Base-by-base conservation (phyloP, 164 flowering plant species). In the Vitis cinerea region DNA sequence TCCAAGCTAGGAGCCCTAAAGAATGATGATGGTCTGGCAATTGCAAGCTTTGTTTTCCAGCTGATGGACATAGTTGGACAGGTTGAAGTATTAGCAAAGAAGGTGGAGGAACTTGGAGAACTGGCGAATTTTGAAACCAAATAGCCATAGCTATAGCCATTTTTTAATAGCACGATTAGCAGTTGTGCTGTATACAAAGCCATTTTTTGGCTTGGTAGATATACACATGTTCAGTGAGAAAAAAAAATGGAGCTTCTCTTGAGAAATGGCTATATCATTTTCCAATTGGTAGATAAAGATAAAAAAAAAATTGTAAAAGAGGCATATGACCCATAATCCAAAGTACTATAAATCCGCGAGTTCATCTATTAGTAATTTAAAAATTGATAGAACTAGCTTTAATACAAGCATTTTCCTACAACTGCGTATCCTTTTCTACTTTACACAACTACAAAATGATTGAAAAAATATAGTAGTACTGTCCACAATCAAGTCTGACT, bases 21-120 rank as follows among this genome's bases (percentile, higher is more conserved):
- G 64, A 57, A 68, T 23, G 73, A 59, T 50, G 83, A 85, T 17
- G 80, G 61, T 64, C 68, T 86, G 19, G 87, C 80, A 31, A 50
- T 73, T 2, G 74, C 84, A 50, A 83, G 78, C 79, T 78, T 85
- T 50, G 68, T 77, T 49, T 85, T 80, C 64, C 17, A 78, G 71
- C 48, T 89, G 51, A 75, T 76, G 79, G 87, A 85, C 69, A 78
- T 86, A 71, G 77, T 77, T 64, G 81, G 83, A 12, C 86, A 81
- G 69, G 77, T 88, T 48, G 84, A 84, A 72, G 71, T 60, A 30
- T 53, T 92, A 70, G 84, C 83, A 10, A 80, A 87, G 66, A 78
- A 81, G 64, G 87, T 88, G 17, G 88, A 90, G 65, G 83, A 88
- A 66, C 83, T 90, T 59, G 92, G 87, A 51, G 78, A 80, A n/a